phyloP scores from a whole-genome alignment of 1,284 basidiomycete species.

The Boletus sp. region DNA sequence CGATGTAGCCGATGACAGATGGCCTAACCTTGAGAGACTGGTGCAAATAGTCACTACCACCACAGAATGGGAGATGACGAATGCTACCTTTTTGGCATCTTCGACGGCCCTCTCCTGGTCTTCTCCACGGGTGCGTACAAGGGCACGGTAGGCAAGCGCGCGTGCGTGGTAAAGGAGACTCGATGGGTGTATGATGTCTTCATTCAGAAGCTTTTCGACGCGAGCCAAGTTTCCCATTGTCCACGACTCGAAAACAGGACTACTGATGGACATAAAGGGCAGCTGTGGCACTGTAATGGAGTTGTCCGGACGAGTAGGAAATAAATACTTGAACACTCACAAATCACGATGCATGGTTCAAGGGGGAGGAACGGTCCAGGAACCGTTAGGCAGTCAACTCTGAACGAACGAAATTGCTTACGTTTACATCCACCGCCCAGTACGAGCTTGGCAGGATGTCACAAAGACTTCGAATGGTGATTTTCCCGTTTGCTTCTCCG shows the following conservation, averaged over 20 bases:
- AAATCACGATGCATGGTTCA: background rate
- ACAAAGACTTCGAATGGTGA: background rate
- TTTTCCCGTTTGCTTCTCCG: background rate
- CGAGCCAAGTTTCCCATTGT: background rate
- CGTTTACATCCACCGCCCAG: background rate
- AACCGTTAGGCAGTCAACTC: background rate
- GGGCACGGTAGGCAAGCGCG: background rate
- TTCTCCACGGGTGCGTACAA: background rate
- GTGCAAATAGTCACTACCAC: background rate
- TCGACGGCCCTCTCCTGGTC: background rate
- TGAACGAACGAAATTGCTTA: background rate
- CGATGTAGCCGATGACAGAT: conserved; percentile 8
- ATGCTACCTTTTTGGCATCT: background rate
- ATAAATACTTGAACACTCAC: background rate
- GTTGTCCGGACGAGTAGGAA: background rate
- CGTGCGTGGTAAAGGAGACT: background rate
- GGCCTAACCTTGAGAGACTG: conserved; percentile 9
- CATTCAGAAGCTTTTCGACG: background rate
- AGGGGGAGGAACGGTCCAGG: background rate
- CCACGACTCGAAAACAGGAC: background rate
- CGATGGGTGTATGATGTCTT: background rate
- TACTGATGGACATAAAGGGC: background rate
- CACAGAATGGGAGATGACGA: background rate
- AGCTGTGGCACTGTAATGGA: background rate
- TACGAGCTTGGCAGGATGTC: background rate